Conservation (phyloP, 2,329 filamentous ascomycete species). For the Fusarium sp. region DNA sequence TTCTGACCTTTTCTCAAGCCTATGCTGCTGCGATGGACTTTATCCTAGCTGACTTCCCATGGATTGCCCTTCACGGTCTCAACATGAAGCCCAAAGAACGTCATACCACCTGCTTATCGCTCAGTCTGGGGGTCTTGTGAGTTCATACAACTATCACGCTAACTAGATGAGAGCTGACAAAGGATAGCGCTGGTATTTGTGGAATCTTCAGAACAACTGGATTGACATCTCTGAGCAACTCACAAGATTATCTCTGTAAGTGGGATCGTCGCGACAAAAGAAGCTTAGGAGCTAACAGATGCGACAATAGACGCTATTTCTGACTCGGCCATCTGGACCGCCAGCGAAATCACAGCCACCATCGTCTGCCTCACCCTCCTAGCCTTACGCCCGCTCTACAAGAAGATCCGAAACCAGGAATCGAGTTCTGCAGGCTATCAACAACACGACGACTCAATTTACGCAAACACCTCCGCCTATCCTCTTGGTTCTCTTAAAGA, state of each 20-base stretch:
- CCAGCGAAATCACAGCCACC: not conserved
- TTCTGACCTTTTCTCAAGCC: not conserved
- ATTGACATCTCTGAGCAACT: not conserved
- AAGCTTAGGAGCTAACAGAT: not conserved
- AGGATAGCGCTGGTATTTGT: not conserved
- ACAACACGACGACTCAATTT: not conserved
- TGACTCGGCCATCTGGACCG: not conserved
- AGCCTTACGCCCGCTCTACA: not conserved
- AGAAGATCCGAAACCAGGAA: not conserved
- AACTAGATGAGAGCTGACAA: not conserved
- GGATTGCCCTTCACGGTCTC: not conserved
- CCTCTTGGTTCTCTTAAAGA: not conserved
- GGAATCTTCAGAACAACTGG: not conserved
- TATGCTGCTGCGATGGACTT: not conserved
- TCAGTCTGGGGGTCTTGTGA: not conserved
- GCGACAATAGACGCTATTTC: not conserved
- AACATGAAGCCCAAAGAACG: conserved; percentile 3
- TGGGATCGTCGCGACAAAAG: accelerated
- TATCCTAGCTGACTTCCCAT: not conserved
- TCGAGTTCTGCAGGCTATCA: not conserved
- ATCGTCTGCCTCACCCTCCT: not conserved
- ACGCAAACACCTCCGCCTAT: not conserved
- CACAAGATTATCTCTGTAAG: not conserved
- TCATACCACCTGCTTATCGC: not conserved
- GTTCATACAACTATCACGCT: accelerated